These are phyloP conservation scores for Phytophthora foliorum DNA, from an alignment of 352 stramenopile genomes.

Conservation along the genomic window DNA sequence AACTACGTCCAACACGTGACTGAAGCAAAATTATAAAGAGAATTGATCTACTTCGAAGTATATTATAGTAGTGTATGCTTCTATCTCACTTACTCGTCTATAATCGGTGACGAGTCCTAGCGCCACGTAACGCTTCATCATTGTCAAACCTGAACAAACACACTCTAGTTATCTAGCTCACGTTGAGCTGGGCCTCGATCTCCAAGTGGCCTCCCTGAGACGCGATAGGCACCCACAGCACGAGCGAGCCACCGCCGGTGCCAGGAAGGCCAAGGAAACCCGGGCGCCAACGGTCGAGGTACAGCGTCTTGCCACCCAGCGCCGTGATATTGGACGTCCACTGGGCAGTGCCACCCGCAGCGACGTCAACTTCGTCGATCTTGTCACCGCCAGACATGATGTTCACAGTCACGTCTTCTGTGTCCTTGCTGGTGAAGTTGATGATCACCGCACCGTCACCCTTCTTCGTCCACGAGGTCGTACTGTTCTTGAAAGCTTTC, in stretches of 20 bases:
- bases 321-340: constrained; percentile 47
- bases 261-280: constrained; percentile 63
- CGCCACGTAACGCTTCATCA: constrained; percentile 10
- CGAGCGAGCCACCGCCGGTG: constrained; percentile 65
- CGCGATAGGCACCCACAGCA: constrained; percentile 60
- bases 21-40: background rate
- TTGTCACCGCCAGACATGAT: constrained; percentile 54
- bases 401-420: constrained; percentile 52
- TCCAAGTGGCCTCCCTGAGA: constrained; percentile 50
- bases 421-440: constrained; percentile 56
- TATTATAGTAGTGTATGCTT: constrained; percentile 29
- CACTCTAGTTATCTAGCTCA: constrained; percentile 39
- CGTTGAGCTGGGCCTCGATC: constrained; percentile 56
- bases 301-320: constrained; percentile 71
- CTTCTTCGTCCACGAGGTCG: constrained; percentile 48
- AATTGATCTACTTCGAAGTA: constrained; percentile 25
- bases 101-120: constrained; percentile 19
- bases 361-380: constrained; percentile 47
- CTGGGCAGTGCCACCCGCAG: constrained; percentile 37
- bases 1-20: no score
- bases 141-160: constrained; percentile 12
- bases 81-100: constrained; percentile 26
- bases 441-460: constrained; percentile 47
- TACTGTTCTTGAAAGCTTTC: constrained; percentile 54
- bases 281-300: constrained; percentile 70